phyloP scores from a whole-genome alignment of 768 basidiomycete species.

The Leccinum broughii region DNA sequence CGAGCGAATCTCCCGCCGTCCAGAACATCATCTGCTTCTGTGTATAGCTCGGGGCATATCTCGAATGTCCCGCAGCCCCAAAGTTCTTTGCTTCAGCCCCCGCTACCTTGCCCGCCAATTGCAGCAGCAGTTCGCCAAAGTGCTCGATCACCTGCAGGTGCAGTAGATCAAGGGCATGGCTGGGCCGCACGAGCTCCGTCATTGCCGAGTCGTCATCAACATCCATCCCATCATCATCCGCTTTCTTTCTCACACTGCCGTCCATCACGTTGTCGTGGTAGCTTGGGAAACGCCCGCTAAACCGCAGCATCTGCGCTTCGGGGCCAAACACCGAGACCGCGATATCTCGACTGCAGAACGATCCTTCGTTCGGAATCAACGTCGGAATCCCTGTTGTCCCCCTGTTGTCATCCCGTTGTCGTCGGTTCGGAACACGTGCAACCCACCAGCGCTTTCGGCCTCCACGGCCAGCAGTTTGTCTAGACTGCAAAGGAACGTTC shows the following conservation, averaged over 20 bases:
- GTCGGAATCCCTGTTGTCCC: constrained; percentile 20
- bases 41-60: constrained; percentile 56
- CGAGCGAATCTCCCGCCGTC: constrained; percentile 55
- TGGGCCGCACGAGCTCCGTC: constrained; percentile 41
- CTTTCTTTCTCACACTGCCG: constrained; percentile 17
- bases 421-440: constrained; percentile 1
- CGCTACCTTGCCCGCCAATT: constrained; percentile 53
- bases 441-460: constrained; percentile 47
- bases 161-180: constrained; percentile 62
- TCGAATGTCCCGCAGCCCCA: constrained; percentile 40
- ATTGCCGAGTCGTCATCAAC: constrained; percentile 54
- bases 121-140: constrained; percentile 60
- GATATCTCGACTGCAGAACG: constrained; percentile 52
- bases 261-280: constrained; percentile 35
- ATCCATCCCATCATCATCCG: constrained; percentile 54
- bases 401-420: constrained; percentile 15
- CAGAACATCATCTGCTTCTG: constrained; percentile 48
- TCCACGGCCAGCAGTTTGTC: constrained; percentile 69
- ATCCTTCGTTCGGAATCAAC: constrained; percentile 36
- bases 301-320: constrained; percentile 37
- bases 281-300: constrained; percentile 41
- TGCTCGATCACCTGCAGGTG: constrained; percentile 71
- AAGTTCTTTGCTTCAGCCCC: constrained; percentile 28
- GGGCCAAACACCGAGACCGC: constrained; percentile 46
- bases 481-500: constrained; percentile 62